Evolutionary conservation across 805 yeast genomes (phyloP).

Genomic region (Ogataea haglerorum): DNA sequence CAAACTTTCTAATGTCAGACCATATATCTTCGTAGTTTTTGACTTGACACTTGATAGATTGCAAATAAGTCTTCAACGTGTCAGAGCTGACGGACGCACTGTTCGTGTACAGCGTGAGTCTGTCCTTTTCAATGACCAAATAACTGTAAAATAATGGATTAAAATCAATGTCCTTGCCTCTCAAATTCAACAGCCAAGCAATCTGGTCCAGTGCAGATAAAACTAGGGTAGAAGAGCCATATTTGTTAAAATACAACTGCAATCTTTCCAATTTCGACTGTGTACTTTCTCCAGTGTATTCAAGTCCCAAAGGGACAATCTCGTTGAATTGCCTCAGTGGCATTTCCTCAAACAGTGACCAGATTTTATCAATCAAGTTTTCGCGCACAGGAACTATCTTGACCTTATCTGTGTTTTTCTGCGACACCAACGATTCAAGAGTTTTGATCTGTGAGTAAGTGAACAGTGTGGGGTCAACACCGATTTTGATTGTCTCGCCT

Average conservation of each 20-base stretch:
- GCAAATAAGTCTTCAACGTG: conserved; percentile 38
- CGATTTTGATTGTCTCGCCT: conserved; percentile 32
- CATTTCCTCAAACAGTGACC: conserved; percentile 53
- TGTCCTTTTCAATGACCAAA: conserved; percentile 41
- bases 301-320: conserved; percentile 47
- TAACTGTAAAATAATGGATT: conserved; percentile 55
- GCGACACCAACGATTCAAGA: conserved; percentile 33
- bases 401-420: conserved; percentile 29
- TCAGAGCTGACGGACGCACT: conserved; percentile 13
- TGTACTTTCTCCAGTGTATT: conserved; percentile 65
- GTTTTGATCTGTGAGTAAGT: conserved; percentile 35
- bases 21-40: conserved; percentile 46
- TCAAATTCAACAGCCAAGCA: conserved; percentile 84
- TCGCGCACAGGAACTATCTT: conserved; percentile 43
- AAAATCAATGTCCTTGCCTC: conserved; percentile 54
- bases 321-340: conserved; percentile 56
- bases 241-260: conserved; percentile 34
- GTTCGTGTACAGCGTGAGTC: conserved; percentile 42
- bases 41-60: conserved; percentile 40
- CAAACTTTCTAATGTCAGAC: conserved; percentile 37
- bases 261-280: conserved; percentile 54
- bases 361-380: conserved; percentile 47
- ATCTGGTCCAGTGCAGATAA: conserved; percentile 71
- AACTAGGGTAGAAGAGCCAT: conserved; percentile 30
- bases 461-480: conserved; percentile 50